Percentiles rank a stretch among this genome's conserved stretches.
These are phyloP conservation scores for Phialocephala subalpina DNA, from an alignment of 2,329 filamentous ascomycete species.

Conservation along the genomic window DNA sequence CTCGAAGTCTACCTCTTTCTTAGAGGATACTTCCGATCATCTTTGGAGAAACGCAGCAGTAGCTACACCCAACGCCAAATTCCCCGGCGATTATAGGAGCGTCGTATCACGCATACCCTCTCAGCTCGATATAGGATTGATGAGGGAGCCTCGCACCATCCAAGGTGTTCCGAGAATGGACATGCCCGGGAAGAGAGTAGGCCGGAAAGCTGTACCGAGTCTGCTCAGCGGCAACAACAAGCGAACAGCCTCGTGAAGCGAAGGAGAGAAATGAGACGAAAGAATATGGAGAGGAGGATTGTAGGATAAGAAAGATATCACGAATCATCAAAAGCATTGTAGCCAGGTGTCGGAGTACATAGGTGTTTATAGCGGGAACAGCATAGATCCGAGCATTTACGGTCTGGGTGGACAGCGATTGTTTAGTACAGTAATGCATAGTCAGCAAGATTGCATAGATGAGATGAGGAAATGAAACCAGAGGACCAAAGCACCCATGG, in stretches of 20 bases:
- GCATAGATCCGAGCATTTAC: slow-evolving; percentile 7
- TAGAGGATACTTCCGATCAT: slow-evolving; percentile 78
- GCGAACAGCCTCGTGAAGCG: neutral
- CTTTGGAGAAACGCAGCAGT: slow-evolving; percentile 77
- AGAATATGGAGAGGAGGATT: neutral
- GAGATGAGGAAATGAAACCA: neutral
- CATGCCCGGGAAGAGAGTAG: slow-evolving; percentile 42
- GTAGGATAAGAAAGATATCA: slow-evolving; percentile 15
- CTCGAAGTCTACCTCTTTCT: slow-evolving; percentile 59
- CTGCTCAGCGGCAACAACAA: slow-evolving; percentile 37
- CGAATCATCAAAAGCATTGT: slow-evolving; percentile 5
- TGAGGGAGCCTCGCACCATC: slow-evolving; percentile 91
- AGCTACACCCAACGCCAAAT: slow-evolving; percentile 66
- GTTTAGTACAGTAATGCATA: slow-evolving; percentile 4
- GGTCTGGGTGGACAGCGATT: slow-evolving; percentile 1
- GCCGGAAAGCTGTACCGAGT: slow-evolving; percentile 46
- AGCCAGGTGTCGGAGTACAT: slow-evolving; percentile 9
- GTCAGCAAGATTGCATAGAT: slow-evolving; percentile 1
- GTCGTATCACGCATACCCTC: slow-evolving; percentile 75
- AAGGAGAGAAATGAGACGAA: neutral
- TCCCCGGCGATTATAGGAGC: slow-evolving; percentile 67
- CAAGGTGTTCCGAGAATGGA: slow-evolving; percentile 79
- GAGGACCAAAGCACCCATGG: neutral
- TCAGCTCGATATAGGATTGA: slow-evolving; percentile 83
- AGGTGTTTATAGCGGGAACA: neutral